Evolutionary conservation across 768 basidiomycete genomes (phyloP), one percentile per base, ranked within the genome.

Genomic region (Agrocybe pediades): DNA sequence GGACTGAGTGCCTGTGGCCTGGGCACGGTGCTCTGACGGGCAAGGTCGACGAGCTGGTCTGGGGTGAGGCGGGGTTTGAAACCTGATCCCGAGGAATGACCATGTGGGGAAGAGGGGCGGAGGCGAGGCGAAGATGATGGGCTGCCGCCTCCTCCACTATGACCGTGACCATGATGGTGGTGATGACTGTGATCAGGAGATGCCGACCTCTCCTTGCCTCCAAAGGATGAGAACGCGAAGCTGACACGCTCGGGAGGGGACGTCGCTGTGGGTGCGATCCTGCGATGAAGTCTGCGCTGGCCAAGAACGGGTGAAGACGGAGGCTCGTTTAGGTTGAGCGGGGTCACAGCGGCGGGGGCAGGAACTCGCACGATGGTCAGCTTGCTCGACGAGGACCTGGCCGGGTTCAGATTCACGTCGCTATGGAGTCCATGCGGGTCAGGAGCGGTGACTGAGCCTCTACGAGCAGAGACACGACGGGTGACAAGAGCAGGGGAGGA

Each of bases 341-440:
- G 64, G 56, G 66, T 64, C 44, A 63, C 64, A 20, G 62, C 64
- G 51, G 63, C 65, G 30, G 61, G 66, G 25, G 55, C 62, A 57
- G 64, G 69, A 47, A 90, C 84, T 50, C 87, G 86, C 21, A 91
- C 86, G 70, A 92, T 92, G 46, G 88, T 90, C 36, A 92, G 75
- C 3, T 74, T 83, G 68, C 81, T 85, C 21, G 82, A 84, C 0
- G 84, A 79, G 2, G 81, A 75, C 55, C 85, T 74, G 51, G 73
- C 72, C 2, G 80, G 79, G 64, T 82, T 78, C 51, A 77, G 65
- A 59, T 84, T 85, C 36, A 84, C 59, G 9, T 71, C 65, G 17
- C 79, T 68, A 61, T 89, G 81, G 7, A 73, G 67, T 40, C 80
- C 87, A 60, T 76, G 85, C 0, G 90, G 89, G 65, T 92, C 90